Evolutionary conservation across 495 filamentous ascomycete species (phyloP).

Genomic region (Amphirosellinia nigrospora): DNA sequence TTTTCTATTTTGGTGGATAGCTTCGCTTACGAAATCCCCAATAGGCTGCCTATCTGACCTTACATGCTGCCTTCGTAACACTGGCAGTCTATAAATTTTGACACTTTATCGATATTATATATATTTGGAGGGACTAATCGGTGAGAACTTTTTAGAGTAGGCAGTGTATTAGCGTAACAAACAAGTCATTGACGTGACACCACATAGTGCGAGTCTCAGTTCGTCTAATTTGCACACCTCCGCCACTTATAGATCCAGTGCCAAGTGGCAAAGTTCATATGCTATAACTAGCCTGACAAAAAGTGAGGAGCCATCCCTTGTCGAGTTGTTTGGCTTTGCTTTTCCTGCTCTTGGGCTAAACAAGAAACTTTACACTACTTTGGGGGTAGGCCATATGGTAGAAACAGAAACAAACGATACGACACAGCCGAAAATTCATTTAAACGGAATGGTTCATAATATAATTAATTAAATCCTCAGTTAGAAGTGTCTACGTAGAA

Average conservation of each 20-base stretch:
- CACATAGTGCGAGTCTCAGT: not conserved
- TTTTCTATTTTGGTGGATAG: not conserved
- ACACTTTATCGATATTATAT: not conserved
- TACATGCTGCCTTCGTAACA: not conserved
- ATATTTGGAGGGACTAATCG: too few species aligned
- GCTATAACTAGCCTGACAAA: not conserved
- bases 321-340: not conserved
- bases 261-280: not conserved
- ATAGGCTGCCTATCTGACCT: not conserved
- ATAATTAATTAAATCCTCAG: not conserved
- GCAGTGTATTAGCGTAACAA: not conserved
- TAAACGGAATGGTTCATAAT: not conserved
- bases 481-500: not conserved
- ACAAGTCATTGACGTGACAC: not conserved
- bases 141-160: not conserved
- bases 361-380: not conserved
- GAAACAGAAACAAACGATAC: too few species aligned
- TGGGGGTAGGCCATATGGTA: too few species aligned
- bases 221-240: not conserved
- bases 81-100: not conserved
- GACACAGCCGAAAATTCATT: too few species aligned
- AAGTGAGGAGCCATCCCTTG: not conserved
- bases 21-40: not conserved
- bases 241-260: not conserved
- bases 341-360: not conserved